Percentiles rank a stretch among this genome's conserved stretches.
Conservation (phyloP, 352 stramenopile genomes). For the Globisporangium apiculatum region DNA sequence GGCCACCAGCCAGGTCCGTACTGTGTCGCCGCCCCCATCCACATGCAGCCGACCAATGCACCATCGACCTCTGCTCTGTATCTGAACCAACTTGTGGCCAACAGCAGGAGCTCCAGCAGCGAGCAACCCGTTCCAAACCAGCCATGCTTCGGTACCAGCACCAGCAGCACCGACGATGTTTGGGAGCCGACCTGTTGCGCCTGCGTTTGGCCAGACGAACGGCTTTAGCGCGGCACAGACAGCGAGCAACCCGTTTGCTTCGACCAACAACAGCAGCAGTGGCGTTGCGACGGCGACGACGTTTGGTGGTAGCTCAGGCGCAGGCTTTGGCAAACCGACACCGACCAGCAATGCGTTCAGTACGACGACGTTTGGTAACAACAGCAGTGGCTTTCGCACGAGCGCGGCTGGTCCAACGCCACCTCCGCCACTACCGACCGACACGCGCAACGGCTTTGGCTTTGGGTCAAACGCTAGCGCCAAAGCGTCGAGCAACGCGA, state of each 20-base stretch:
- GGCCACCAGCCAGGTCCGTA: constrained; percentile 28
- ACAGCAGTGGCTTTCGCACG: not conserved
- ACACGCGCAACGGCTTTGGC: constrained; percentile 10
- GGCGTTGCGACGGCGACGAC: not conserved
- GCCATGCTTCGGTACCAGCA: constrained; percentile 1
- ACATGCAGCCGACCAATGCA: not conserved
- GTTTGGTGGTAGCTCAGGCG: constrained; percentile 1
- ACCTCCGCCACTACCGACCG: not conserved
- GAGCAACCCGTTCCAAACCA: constrained; percentile 3
- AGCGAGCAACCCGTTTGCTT: constrained; percentile 12
- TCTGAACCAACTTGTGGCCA: too few relatives aligned
- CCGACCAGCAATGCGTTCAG: not conserved
- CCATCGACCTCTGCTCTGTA: not conserved
- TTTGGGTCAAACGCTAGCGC: constrained; percentile 17
- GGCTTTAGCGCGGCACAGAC: constrained; percentile 4
- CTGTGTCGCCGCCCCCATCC: not conserved
- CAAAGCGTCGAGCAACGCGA: constrained; percentile 1
- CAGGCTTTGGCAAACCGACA: not conserved
- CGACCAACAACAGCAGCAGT: not conserved
- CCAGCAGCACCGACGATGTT: constrained; percentile 21
- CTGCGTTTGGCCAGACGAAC: constrained; percentile 25
- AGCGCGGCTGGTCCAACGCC: not conserved
- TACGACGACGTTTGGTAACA: not conserved
- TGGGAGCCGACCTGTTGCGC: constrained; percentile 8
- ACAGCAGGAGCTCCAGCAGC: not conserved